A percentile compares a stretch with the other conserved stretches of the same genome.
Evolutionary conservation across 106 monocot genomes (phyloP).

Genomic region (Triglochin maritima): DNA sequence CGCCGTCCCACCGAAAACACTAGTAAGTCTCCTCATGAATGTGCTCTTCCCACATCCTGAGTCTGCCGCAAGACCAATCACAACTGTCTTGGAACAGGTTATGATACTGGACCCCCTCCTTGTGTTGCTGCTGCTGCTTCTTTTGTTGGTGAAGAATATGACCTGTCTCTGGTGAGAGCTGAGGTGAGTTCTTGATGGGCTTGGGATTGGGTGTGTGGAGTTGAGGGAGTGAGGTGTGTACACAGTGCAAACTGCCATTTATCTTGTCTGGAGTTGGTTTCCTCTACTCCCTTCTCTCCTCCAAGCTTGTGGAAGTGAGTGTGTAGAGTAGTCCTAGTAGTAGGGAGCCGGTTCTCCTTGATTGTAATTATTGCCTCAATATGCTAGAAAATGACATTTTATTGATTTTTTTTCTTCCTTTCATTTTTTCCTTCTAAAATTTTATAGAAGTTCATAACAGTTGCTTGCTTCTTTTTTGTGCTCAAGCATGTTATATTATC

Average conservation of each 20-base stretch:
- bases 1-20: constrained; percentile 89
- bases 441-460: not conserved
- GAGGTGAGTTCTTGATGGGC: constrained; percentile 23
- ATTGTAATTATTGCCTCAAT: not conserved
- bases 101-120: constrained; percentile 10
- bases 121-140: not conserved
- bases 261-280: not conserved
- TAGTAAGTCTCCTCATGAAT: constrained; percentile 93
- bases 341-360: not conserved
- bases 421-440: not conserved
- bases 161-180: constrained; percentile 35
- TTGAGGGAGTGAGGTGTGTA: constrained; percentile 38
- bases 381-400: not conserved
- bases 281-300: constrained; percentile 10
- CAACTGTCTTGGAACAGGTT: constrained; percentile 69
- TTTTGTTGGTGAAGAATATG: constrained; percentile 32
- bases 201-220: constrained; percentile 37
- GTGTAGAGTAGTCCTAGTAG: not conserved
- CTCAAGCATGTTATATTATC: not conserved
- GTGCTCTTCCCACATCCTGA: constrained; percentile 99
- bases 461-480: no score
- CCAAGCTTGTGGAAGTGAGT: not conserved
- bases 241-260: constrained; percentile 66
- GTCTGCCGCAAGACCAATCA: constrained; percentile 92
- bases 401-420: not conserved